These are phyloP conservation scores for Yarrowia yakushimensis DNA, from an alignment of 805 yeast species.

Conservation along the genomic window DNA sequence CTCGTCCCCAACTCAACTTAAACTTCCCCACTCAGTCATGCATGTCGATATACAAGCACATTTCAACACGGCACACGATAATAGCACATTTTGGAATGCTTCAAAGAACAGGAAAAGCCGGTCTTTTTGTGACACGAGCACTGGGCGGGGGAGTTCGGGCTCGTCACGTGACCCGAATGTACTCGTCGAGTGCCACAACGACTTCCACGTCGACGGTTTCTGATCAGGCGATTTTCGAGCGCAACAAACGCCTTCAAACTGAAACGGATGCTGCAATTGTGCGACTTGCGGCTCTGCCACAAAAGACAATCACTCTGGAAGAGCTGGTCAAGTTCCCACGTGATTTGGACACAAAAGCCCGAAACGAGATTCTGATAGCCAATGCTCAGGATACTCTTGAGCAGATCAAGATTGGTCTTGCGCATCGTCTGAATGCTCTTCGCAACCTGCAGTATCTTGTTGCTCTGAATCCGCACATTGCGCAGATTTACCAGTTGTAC, in stretches of 20 bases:
- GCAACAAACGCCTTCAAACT: slow-evolving; percentile 2
- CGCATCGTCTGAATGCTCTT: slow-evolving; percentile 66
- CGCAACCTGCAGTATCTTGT: slow-evolving; percentile 78
- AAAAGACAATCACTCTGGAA: slow-evolving; percentile 2
- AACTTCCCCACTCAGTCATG: not conserved
- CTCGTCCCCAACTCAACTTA: not conserved
- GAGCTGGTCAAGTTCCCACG: slow-evolving; percentile 14
- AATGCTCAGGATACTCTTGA: slow-evolving; percentile 35
- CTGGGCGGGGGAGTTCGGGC: too few species aligned
- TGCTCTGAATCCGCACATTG: slow-evolving; percentile 80
- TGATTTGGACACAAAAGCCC: slow-evolving; percentile 17
- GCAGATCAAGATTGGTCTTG: slow-evolving; percentile 42
- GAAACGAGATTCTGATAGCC: slow-evolving; percentile 31
- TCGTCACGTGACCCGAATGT: too few species aligned
- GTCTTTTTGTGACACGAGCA: too few species aligned
- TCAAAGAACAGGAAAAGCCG: too few species aligned
- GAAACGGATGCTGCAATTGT: slow-evolving; percentile 15
- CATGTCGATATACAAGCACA: too few species aligned
- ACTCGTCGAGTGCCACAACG: too few species aligned
- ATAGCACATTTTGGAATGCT: not conserved
- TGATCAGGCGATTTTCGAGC: not conserved
- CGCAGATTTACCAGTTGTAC: slow-evolving; percentile 71
- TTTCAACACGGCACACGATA: not conserved
- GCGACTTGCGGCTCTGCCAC: slow-evolving; percentile 1
- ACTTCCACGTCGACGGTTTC: too few species aligned